Percentiles rank a stretch among this genome's conserved stretches.
phyloP scores from a whole-genome alignment of 2,329 filamentous ascomycete genomes.

The Claviceps spartinae region DNA sequence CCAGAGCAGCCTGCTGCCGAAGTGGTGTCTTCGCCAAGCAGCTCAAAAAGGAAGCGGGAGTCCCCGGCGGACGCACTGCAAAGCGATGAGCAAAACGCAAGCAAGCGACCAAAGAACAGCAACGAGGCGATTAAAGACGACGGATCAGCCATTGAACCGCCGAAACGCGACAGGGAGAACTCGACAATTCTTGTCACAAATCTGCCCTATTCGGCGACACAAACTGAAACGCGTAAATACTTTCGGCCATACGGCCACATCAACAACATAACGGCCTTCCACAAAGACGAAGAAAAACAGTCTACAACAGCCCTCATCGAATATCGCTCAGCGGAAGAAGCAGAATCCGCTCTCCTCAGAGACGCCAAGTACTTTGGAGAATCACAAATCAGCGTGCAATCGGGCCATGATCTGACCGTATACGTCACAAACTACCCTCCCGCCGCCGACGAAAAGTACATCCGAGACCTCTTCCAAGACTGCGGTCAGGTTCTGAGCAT shows the following conservation, averaged over 20 bases:
- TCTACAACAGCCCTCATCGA: constrained; percentile 67
- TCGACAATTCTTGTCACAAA: constrained; percentile 71
- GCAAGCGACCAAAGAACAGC: constrained; percentile 53
- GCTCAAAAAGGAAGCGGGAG: constrained; percentile 64
- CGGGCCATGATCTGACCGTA: constrained; percentile 67
- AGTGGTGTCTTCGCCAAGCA: constrained; percentile 23
- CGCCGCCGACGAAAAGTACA: constrained; percentile 55
- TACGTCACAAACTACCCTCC: constrained; percentile 87
- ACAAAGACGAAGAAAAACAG: constrained; percentile 45
- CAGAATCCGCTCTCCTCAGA: constrained; percentile 64
- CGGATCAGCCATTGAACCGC: constrained; percentile 15
- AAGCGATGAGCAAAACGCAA: constrained; percentile 28
- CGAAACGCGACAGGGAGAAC: constrained; percentile 80
- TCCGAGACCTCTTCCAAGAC: constrained; percentile 54
- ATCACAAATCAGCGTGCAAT: constrained; percentile 56
- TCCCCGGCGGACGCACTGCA: constrained; percentile 30
- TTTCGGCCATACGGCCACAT: constrained; percentile 84
- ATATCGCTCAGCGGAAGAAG: constrained; percentile 70
- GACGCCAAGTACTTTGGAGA: constrained; percentile 70
- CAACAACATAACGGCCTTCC: constrained; percentile 54
- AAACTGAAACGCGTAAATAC: constrained; percentile 70
- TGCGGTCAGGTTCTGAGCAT: constrained; percentile 77
- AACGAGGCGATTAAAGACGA: constrained; percentile 15
- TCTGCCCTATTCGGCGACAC: constrained; percentile 54
- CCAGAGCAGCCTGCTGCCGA: constrained; percentile 8